Base-by-base conservation (phyloP, 1,139 yeast species). In the Hanseniaspora gamundiae region DNA sequence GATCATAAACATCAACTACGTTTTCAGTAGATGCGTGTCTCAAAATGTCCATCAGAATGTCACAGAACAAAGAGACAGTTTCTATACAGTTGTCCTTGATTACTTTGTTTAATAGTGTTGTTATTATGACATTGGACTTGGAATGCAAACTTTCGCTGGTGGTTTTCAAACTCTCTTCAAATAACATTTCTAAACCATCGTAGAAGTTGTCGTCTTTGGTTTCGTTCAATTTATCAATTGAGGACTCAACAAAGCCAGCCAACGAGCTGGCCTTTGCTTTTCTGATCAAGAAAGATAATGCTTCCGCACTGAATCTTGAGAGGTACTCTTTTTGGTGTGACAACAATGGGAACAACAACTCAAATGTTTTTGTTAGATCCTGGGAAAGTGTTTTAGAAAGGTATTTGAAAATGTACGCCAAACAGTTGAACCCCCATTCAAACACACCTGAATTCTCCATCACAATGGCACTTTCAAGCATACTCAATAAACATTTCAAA, bases 361-460 rank as follows among this genome's bases (percentile, higher is more conserved):
- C 66, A 58, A 81, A 81, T 0, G 95, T 85, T 4, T 85, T 82
- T 30, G 70, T 58, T 48, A 87, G 65, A 54, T 86, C 82, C 20
- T 71, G 65, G 0, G 78, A 70, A 43, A 91, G 61, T 9, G 72
- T 66, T 53, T 78, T 74, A 7, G 93, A 73, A 36, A 91, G 67
- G 58, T 88, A 88, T 62, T 91, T 91, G 75, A 91, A 91, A 40
- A 85, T 69, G 60, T 85, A 87, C 13, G 97, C 95, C 49, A 91
- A 63, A 50, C 88, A 71, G 59, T 83, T 86, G 66, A 91, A 91
- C 16, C 79, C 71, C 82, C 87, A 78, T 60, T 91, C 95, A 40
- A 91, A 69, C 0, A 80, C 73, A 46, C 56, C 51, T 1, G 61
- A 50, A 19, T 57, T 50, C 42, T 80, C 82, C 14, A 85, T 71